These are phyloP conservation scores for Solanum peruvianum DNA, from an alignment of 257 asterid species.

Conservation along the genomic window DNA sequence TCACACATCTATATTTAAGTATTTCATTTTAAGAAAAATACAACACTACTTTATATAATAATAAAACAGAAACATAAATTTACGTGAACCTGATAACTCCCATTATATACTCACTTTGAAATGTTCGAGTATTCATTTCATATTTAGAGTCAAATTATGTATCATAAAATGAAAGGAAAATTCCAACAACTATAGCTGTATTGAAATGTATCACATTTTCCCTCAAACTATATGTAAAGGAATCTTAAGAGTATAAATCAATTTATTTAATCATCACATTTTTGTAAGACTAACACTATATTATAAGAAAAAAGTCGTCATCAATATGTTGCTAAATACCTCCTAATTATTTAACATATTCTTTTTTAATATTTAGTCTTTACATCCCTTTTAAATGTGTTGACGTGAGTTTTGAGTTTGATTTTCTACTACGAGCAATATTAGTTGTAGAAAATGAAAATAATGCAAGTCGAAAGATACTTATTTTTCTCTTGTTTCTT, in stretches of 20 bases:
- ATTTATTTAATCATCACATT: not conserved
- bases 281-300: not conserved
- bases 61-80: too few relatives aligned
- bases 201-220: not conserved
- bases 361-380: not conserved
- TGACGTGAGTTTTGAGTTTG: not conserved
- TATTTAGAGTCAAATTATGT: not conserved
- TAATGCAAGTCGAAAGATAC: not conserved
- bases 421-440: too few relatives aligned
- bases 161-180: not conserved
- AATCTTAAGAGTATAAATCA: not conserved
- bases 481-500: not conserved
- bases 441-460: not conserved
- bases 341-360: not conserved
- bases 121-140: not conserved
- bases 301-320: not conserved
- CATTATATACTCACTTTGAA: not conserved
- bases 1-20: not conserved
- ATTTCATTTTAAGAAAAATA: too few relatives aligned
- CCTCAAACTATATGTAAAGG: not conserved
- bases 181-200: not conserved
- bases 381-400: not conserved
- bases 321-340: not conserved
- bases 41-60: not conserved
- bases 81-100: too few relatives aligned